Evolutionary conservation across 2,329 filamentous ascomycete species (phyloP).

Genomic region (Phaeosphaeriaceae sp.): DNA sequence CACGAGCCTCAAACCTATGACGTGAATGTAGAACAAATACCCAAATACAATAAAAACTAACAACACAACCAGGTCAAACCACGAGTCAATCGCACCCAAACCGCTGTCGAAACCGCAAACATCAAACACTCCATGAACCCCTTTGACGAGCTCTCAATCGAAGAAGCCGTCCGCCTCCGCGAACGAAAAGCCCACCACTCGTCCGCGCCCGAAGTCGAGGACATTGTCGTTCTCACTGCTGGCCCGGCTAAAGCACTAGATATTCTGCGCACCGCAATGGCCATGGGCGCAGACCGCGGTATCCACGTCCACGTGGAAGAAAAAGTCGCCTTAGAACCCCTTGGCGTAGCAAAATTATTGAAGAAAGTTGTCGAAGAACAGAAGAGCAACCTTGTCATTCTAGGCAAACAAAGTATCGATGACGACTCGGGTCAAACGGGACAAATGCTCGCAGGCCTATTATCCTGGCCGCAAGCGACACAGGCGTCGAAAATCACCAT

Average conservation of each 20-base stretch:
- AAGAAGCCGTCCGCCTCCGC: slow-evolving; percentile 93
- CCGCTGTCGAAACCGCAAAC: slow-evolving; percentile 86
- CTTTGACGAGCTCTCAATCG: slow-evolving; percentile 97
- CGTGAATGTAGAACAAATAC: not conserved
- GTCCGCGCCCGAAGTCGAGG: slow-evolving; percentile 65
- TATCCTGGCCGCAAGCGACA: slow-evolving; percentile 94
- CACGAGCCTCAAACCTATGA: not conserved
- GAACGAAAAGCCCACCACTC: slow-evolving; percentile 68
- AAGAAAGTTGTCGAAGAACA: slow-evolving; percentile 80
- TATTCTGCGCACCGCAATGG: slow-evolving; percentile 93
- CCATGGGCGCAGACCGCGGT: slow-evolving; percentile 93
- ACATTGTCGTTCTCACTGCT: slow-evolving; percentile 88
- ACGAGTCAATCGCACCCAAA: slow-evolving; percentile 73
- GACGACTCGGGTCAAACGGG: slow-evolving; percentile 95
- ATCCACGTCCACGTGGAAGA: slow-evolving; percentile 72
- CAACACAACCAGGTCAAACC: slow-evolving; percentile 65
- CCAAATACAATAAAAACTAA: slow-evolving; percentile 5
- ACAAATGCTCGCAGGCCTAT: slow-evolving; percentile 92
- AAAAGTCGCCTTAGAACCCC: slow-evolving; percentile 80
- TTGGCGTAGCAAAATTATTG: slow-evolving; percentile 90
- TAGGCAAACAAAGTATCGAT: slow-evolving; percentile 98
- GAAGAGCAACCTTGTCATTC: slow-evolving; percentile 86
- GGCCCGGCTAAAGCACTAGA: slow-evolving; percentile 88
- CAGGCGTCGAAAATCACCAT: slow-evolving; percentile 87
- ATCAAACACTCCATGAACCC: slow-evolving; percentile 99